Evolutionary conservation across 257 asterid species (phyloP), one percentile per base, ranked within the genome.

Genomic region (Coffea canephora): DNA sequence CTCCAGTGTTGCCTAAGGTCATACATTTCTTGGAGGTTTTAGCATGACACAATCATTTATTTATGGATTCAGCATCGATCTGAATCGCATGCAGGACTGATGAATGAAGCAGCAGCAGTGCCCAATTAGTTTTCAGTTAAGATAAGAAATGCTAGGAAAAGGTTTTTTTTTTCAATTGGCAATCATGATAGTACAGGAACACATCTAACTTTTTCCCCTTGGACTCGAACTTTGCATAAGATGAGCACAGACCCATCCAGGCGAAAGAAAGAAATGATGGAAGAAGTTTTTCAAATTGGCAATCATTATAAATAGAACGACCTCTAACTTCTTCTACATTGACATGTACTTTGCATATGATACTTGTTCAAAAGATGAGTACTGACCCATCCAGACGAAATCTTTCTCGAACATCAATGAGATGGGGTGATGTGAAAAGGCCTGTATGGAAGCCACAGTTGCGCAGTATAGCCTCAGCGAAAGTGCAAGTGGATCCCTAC

Each of bases 341-440:
- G 23, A 36, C 14, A 23, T 52, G 57, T 2, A 43, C 18, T 11
- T 55, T 57, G 61, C 57, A 69, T 18, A 49, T 77, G 36, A 55
- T n/a, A 71, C 41, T 46, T 39, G 18, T 43, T 43, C 77, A 73
- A 52, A 64, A 36, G 46, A 73, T 79, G 71, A 82, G 80, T 76
- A 86, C 91, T 76, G 84, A 96, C 99, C 99, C 98, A 75, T 96
- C 88, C 87, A 94, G 75, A 57, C 89, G 88, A 86, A 96, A 96
- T 86, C 99, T 89, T 91, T 96, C 99, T 71, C 99, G 93, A 84
- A 96, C 87, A 83, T 96, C 99, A 85, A 96, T 94, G 79, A 96
- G 97, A 86, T 96, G 99, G 25, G 99, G 98, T 65, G 99, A 94
- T 59, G 98, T 94, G 92, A 92, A 96, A 84, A 92, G 97, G 61